Evolutionary conservation across 306 rosid species (phyloP), one percentile per base, ranked within the genome.

Genomic region (Cucurbita pepo): DNA sequence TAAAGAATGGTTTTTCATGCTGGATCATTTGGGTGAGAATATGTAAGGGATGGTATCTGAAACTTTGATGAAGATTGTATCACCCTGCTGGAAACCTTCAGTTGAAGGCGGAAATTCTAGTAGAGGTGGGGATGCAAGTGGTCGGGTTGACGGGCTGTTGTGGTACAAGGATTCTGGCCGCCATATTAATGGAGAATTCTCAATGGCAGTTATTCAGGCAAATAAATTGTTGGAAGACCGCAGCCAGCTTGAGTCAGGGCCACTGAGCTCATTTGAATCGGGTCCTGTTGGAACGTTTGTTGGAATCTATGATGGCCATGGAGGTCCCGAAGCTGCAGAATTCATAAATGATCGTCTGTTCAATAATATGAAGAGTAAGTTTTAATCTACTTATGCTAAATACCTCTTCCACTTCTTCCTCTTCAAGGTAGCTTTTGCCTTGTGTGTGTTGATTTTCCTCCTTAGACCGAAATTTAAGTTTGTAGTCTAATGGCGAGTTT

Each of bases 161-260:
- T 95, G 99, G 99, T 82, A 85, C 65, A 95, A 91, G 78, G 97
- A 91, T 83, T 82, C 47, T 0, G 99, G 97, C 53, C 85, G 76
- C 55, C 99, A 95, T 53, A 72, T 80, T 1, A 80, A 76, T 62
- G 99, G 99, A 0, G 99, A 95, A 15, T 95, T 84, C 85, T 95
- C 99, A 0, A 95, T 95, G 99, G 96, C 99, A 3, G 97, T 95
- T 36, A 77, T 95, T 86, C 99, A 95, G 80, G 99, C 99, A 72
- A 95, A 95, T 77, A 84, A 81, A 75, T 79, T 86, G 83, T 73
- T 95, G 88, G 99, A 95, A 80, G 99, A 95, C 79, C 97, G 91
- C 7, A 87, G 97, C 81, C 97, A 95, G 77, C 85, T 91, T 75
- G 99, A 89, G 82, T 95, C 99, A 0, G 97, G 99, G 18, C 83